A percentile compares a stretch with the other conserved stretches of the same genome.
These are phyloP conservation scores for Ascochyta rabiei DNA, from an alignment of 2,329 filamentous ascomycete genomes.

Conservation along the genomic window DNA sequence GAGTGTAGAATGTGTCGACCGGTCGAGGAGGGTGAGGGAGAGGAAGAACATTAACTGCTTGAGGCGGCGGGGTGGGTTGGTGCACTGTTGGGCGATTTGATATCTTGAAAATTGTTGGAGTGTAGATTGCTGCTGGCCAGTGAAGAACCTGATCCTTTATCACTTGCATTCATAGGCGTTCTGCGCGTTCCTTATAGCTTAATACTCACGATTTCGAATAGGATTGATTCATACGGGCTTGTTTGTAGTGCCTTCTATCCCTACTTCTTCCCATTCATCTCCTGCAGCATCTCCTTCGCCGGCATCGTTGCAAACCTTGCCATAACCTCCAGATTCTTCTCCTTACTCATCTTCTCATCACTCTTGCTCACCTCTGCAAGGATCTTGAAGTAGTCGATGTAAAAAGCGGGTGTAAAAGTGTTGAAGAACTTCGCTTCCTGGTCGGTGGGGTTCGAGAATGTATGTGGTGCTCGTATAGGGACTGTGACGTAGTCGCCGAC, in stretches of 20 bases:
- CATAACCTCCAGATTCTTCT: constrained; percentile 59
- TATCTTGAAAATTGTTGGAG: not conserved
- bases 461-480: constrained; percentile 61
- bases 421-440: constrained; percentile 63
- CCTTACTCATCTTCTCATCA: constrained; percentile 55
- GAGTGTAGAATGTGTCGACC: constrained; percentile 33
- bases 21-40: constrained; percentile 20
- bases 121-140: constrained; percentile 4
- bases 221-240: too few relatives aligned
- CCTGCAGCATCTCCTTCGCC: constrained; percentile 48
- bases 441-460: constrained; percentile 62
- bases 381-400: constrained; percentile 64
- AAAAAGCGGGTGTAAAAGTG: constrained; percentile 63
- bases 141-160: not conserved
- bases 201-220: not conserved
- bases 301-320: constrained; percentile 57
- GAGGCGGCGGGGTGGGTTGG: not conserved
- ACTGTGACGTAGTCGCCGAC: constrained; percentile 62
- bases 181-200: not conserved
- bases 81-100: constrained; percentile 1
- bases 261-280: constrained; percentile 21
- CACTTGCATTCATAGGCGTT: not conserved
- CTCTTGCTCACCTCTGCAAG: constrained; percentile 54
- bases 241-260: not conserved
- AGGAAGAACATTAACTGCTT: constrained; percentile 13